Evolutionary conservation across 768 basidiomycete species (phyloP).

Genomic region (Hygrophorus russula): DNA sequence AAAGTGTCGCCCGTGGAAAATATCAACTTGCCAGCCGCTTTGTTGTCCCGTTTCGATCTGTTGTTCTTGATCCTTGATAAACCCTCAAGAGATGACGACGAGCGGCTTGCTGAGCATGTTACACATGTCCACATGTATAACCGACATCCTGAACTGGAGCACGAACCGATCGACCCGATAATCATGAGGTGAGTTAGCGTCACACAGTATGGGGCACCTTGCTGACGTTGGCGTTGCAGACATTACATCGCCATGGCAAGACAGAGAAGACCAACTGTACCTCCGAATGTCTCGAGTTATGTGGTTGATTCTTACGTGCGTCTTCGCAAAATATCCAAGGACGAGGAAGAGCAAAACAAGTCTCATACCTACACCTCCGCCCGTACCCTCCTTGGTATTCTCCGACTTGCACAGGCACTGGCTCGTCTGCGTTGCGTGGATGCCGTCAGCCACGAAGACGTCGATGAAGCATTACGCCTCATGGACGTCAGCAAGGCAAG

Average conservation of each 20-base stretch:
- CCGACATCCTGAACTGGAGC: slow-evolving; percentile 73
- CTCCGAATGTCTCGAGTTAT: slow-evolving; percentile 79
- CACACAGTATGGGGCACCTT: neutral
- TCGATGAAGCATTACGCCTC: slow-evolving; percentile 91
- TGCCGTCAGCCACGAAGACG: slow-evolving; percentile 73
- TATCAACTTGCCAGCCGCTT: slow-evolving; percentile 95
- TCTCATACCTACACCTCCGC: slow-evolving; percentile 93
- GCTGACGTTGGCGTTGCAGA: slow-evolving; percentile 24
- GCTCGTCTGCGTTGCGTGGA: slow-evolving; percentile 84
- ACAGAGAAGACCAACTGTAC: slow-evolving; percentile 81
- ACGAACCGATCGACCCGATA: slow-evolving; percentile 75
- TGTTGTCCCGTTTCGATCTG: slow-evolving; percentile 93
- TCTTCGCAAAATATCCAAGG: slow-evolving; percentile 85
- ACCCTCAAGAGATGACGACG: slow-evolving; percentile 89
- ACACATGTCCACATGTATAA: slow-evolving; percentile 98
- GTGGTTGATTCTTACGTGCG: slow-evolving; percentile 94
- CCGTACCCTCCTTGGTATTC: slow-evolving; percentile 87
- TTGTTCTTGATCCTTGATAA: slow-evolving; percentile 96
- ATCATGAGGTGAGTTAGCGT: slow-evolving; percentile 64
- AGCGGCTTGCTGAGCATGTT: slow-evolving; percentile 92
- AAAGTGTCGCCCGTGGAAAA: slow-evolving; percentile 98
- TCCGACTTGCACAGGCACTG: slow-evolving; percentile 90
- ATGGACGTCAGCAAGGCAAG: slow-evolving; percentile 97
- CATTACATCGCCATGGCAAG: slow-evolving; percentile 95
- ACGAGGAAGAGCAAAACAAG: slow-evolving; percentile 81